Percentiles rank a stretch among this genome's conserved stretches.
phyloP scores from a whole-genome alignment of 148 eudicot genomes.

The Silene latifolia region DNA sequence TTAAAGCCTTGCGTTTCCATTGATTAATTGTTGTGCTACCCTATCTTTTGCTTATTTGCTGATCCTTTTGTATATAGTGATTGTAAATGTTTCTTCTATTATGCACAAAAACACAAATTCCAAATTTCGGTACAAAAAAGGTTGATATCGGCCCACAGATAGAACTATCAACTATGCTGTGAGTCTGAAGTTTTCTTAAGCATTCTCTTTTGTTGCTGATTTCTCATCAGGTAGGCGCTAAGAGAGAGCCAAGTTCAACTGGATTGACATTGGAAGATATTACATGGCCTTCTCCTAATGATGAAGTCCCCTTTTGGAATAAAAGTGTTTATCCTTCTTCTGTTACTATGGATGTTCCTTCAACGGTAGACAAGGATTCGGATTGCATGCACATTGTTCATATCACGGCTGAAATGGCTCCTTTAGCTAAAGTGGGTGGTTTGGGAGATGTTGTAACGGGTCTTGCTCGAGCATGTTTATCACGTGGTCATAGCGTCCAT shows the following conservation, averaged over 20 bases:
- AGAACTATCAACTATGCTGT: no score
- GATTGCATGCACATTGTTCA: slow-evolving; percentile 59
- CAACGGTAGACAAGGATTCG: slow-evolving; percentile 40
- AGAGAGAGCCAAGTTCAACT: slow-evolving; percentile 27
- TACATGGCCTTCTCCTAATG: slow-evolving; percentile 73
- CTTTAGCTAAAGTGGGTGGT: slow-evolving; percentile 89
- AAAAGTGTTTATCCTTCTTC: slow-evolving; percentile 41
- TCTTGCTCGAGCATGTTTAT: slow-evolving; percentile 75
- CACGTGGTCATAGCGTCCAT: slow-evolving; percentile 73
- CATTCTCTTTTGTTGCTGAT: background rate
- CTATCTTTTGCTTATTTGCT: no score
- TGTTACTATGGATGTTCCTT: slow-evolving; percentile 28
- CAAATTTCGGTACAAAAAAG: no score
- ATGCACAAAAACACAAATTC: no score
- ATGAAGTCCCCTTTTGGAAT: slow-evolving; percentile 71
- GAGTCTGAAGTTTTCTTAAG: background rate
- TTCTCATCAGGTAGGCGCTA: slow-evolving; percentile 33
- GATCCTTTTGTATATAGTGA: no score
- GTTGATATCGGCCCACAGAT: no score
- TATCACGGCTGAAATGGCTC: slow-evolving; percentile 92
- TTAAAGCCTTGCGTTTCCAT: background rate
- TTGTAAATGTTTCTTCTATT: no score
- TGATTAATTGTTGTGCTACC: no score
- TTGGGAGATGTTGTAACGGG: slow-evolving; percentile 96
- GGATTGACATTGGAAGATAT: slow-evolving; percentile 25